Percentiles rank a stretch among this genome's conserved stretches.
Conservation (phyloP, 176 grass and related monocot genomes). For the Carex parvula region DNA sequence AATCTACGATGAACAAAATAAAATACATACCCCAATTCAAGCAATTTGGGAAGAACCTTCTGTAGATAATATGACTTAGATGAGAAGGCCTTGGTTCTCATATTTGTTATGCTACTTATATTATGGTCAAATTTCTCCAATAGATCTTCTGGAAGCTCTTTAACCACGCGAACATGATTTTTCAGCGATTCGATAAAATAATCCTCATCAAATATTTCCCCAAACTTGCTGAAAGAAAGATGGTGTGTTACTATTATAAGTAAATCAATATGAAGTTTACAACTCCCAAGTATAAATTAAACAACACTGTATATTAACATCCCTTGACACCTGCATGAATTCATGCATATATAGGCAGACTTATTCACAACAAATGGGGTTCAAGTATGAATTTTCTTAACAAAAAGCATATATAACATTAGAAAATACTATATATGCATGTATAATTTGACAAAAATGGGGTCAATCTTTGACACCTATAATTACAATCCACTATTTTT, state of each 20-base stretch:
- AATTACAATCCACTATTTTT: no score
- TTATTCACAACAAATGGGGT: no score
- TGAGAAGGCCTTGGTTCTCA: constrained; percentile 92
- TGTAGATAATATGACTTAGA: constrained; percentile 64
- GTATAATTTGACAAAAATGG: no score
- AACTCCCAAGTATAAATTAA: background rate
- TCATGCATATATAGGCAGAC: no score
- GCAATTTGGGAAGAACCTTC: constrained; percentile 72
- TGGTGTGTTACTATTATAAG: background rate
- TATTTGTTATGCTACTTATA: constrained; percentile 80
- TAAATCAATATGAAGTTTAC: background rate
- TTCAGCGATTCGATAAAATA: constrained; percentile 63
- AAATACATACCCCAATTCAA: constrained; percentile 66
- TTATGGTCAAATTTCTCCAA: constrained; percentile 60
- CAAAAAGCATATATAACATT: no score
- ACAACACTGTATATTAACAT: background rate
- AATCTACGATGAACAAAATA: background rate
- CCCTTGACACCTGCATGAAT: background rate
- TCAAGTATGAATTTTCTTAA: no score
- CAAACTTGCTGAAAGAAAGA: constrained; percentile 66
- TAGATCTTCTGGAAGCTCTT: constrained; percentile 61
- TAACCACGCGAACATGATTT: constrained; percentile 70
- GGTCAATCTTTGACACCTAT: no score
- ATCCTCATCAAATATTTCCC: constrained; percentile 88
- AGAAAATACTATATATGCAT: no score